Conservation (phyloP, 805 yeast genomes). For the Schizosaccharomyces osmophilus region DNA sequence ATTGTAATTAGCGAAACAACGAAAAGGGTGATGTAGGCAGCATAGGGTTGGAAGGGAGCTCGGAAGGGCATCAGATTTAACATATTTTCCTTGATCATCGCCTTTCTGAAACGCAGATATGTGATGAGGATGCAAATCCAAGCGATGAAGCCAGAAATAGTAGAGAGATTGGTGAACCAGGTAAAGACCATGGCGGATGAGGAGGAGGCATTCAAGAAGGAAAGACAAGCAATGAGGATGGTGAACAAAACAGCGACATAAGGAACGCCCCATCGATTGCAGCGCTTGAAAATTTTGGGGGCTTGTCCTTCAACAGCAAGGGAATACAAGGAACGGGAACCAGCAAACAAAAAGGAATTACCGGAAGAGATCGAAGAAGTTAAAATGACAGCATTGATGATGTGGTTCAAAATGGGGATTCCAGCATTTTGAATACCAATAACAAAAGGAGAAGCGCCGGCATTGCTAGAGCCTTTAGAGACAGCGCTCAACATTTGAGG, state of each 20-base stretch:
- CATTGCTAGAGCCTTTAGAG: constrained; percentile 22
- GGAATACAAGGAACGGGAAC: constrained; percentile 44
- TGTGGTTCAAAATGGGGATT: constrained; percentile 38
- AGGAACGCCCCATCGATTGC: constrained; percentile 63
- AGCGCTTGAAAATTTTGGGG: constrained; percentile 36
- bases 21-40: constrained; percentile 27
- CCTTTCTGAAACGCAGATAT: constrained; percentile 38
- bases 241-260: constrained; percentile 32
- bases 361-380: constrained; percentile 51
- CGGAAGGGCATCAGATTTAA: constrained; percentile 26
- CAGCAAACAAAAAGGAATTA: constrained; percentile 44
- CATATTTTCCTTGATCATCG: constrained; percentile 36
- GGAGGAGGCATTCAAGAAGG: constrained; percentile 20
- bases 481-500: constrained; percentile 23
- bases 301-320: constrained; percentile 42
- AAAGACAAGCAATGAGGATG: constrained; percentile 27
- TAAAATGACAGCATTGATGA: constrained; percentile 46
- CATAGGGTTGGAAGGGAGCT: constrained; percentile 46
- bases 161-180: constrained; percentile 9
- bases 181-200: constrained; percentile 6
- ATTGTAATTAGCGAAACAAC: background rate
- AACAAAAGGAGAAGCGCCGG: constrained; percentile 50
- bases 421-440: constrained; percentile 46
- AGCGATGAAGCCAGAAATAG: constrained; percentile 39
- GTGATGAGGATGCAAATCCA: constrained; percentile 56